Conservation (phyloP, 2,329 filamentous ascomycete species). For the Beauveria medogensis region DNA sequence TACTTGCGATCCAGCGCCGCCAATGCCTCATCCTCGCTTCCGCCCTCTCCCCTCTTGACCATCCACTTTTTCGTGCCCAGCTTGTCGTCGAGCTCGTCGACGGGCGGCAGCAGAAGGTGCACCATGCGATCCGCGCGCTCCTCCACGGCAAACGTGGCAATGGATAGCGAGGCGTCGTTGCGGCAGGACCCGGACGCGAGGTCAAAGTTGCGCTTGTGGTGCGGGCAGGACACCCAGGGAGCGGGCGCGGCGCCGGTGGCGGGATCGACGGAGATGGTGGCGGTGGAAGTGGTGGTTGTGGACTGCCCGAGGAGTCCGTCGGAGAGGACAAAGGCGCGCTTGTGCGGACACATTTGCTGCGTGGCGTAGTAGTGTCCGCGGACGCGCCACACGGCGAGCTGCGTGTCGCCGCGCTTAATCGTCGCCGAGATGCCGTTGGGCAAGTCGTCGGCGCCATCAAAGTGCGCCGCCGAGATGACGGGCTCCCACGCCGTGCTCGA, state of each 20-base stretch:
- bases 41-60: conserved; percentile 61
- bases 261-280: conserved; percentile 6
- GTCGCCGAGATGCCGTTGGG: conserved; percentile 68
- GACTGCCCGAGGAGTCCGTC: conserved; percentile 75
- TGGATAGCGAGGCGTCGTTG: conserved; percentile 66
- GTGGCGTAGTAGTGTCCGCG: conserved; percentile 73
- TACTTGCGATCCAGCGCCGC: conserved; percentile 40
- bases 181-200: conserved; percentile 64
- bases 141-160: conserved; percentile 75
- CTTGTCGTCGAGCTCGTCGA: conserved; percentile 71
- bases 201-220: conserved; percentile 85
- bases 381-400: conserved; percentile 80
- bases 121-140: conserved; percentile 66
- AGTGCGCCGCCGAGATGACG: conserved; percentile 61
- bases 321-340: conserved; percentile 79
- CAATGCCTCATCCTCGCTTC: conserved; percentile 25
- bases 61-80: conserved; percentile 74
- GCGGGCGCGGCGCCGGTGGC: conserved; percentile 19
- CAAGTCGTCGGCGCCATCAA: conserved; percentile 52
- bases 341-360: conserved; percentile 94
- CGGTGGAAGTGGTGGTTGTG: conserved; percentile 9
- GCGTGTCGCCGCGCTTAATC: conserved; percentile 80
- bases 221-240: conserved; percentile 81
- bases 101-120: conserved; percentile 71
- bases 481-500: conserved; percentile 61